Conservation (phyloP, 805 yeast species). For the Metschnikowia chrysomelidarum region DNA sequence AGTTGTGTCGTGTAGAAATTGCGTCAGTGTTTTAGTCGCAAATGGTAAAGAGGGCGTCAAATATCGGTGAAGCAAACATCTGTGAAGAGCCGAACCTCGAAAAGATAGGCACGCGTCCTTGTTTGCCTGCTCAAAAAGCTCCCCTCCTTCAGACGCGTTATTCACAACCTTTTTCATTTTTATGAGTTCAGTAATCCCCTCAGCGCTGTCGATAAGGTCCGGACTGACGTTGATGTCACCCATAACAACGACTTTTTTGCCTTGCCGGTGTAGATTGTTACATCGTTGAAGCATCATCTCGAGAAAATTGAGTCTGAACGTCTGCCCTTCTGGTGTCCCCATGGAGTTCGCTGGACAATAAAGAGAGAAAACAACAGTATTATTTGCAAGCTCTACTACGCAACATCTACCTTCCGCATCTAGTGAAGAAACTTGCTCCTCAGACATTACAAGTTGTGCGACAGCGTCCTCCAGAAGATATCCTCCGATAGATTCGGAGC, state of each 20-base stretch:
- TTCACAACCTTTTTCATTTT: constrained; percentile 23
- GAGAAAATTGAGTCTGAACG: constrained; percentile 56
- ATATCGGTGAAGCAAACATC: constrained; percentile 30
- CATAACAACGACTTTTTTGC: constrained; percentile 72
- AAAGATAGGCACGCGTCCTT: constrained; percentile 35
- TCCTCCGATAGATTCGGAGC: constrained; percentile 59
- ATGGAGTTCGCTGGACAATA: constrained; percentile 93
- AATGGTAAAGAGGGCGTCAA: constrained; percentile 21
- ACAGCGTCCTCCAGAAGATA: constrained; percentile 47
- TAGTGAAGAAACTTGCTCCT: constrained; percentile 24
- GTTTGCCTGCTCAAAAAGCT: constrained; percentile 26
- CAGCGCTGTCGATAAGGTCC: constrained; percentile 83
- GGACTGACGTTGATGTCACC: constrained; percentile 88
- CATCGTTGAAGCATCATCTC: constrained; percentile 60
- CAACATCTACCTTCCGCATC: constrained; percentile 88
- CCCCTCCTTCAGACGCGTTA: constrained; percentile 19
- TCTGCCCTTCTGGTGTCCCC: constrained; percentile 64
- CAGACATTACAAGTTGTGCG: constrained; percentile 26
- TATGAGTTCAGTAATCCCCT: constrained; percentile 48
- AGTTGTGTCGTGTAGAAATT: constrained; percentile 55
- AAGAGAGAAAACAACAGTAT: constrained; percentile 58
- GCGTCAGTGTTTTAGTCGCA: constrained; percentile 11
- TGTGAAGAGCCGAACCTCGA: constrained; percentile 28
- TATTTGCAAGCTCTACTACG: constrained; percentile 65
- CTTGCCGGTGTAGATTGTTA: constrained; percentile 47